These are phyloP conservation scores for Rhizophagus sp. DNA, from an alignment of 192 early-diverging fungal species.

Conservation along the genomic window DNA sequence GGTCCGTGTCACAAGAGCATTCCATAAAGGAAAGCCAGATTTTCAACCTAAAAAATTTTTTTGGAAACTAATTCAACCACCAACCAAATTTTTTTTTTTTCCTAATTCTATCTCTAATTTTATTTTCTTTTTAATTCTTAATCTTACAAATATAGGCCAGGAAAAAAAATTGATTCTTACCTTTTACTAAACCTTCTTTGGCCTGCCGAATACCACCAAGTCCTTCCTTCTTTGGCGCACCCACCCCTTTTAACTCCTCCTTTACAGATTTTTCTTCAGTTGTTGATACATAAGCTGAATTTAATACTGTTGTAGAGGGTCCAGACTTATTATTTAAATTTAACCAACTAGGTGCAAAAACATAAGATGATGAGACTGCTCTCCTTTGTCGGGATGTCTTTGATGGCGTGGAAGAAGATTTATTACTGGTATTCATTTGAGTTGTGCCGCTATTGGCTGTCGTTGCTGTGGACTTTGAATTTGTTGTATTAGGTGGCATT, in stretches of 20 bases:
- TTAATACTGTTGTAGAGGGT: constrained; percentile 11
- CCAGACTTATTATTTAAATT: constrained; percentile 7
- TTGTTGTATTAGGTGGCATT: constrained; percentile 24
- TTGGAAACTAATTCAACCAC: constrained; percentile 23
- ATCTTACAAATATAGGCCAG: background rate
- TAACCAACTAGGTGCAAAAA: constrained; percentile 28
- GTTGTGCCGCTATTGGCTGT: background rate
- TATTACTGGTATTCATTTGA: constrained; percentile 4
- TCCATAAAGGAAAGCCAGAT: constrained; percentile 16
- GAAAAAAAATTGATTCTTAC: background rate
- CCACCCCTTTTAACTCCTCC: background rate
- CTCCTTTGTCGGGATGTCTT: constrained; percentile 7
- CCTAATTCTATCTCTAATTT: no score
- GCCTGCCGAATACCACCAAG: background rate
- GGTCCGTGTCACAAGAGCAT: background rate
- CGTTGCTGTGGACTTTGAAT: constrained; percentile 5
- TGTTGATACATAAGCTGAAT: constrained; percentile 12
- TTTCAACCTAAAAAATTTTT: constrained; percentile 12
- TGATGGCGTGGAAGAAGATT: constrained; percentile 1
- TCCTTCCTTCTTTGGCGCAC: constrained; percentile 13
- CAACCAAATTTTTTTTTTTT: background rate
- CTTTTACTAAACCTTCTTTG: constrained; percentile 5
- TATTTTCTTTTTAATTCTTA: background rate
- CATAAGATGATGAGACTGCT: constrained; percentile 20
- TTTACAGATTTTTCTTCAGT: constrained; percentile 5